Evolutionary conservation across 2,329 filamentous ascomycete species (phyloP).

Genomic region (Raffaelea arxii): DNA sequence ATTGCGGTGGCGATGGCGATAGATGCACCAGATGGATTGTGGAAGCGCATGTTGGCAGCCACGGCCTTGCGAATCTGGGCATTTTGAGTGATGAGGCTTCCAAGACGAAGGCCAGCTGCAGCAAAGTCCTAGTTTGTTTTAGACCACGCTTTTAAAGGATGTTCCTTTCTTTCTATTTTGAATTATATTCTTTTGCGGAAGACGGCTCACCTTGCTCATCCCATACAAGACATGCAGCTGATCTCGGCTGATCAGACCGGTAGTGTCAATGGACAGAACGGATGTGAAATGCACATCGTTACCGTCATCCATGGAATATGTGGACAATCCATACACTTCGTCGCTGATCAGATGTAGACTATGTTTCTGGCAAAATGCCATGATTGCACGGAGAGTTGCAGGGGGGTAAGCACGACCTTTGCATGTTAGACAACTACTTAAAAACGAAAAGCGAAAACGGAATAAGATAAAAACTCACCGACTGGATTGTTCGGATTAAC

Average conservation of each 20-base stretch:
- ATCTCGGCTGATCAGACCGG: slow-evolving; percentile 32
- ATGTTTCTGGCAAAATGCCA: slow-evolving; percentile 39
- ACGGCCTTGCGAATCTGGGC: slow-evolving; percentile 23
- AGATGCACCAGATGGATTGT: slow-evolving; percentile 34
- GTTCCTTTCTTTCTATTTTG: no score
- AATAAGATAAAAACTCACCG: no score
- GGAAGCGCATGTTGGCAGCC: slow-evolving; percentile 31
- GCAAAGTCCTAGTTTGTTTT: slow-evolving; percentile 47
- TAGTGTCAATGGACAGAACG: slow-evolving; percentile 32
- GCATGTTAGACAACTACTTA: no score
- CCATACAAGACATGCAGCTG: slow-evolving; percentile 40
- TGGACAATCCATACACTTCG: slow-evolving; percentile 47
- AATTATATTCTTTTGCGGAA: no score
- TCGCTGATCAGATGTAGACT: slow-evolving; percentile 45
- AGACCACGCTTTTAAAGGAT: no score
- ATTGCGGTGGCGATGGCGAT: slow-evolving; percentile 33
- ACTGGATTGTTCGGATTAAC: slow-evolving; percentile 45
- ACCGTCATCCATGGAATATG: slow-evolving; percentile 21
- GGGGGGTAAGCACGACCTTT: slow-evolving; percentile 2
- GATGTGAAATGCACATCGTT: slow-evolving; percentile 35
- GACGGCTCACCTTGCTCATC: slow-evolving; percentile 18
- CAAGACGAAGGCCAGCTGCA: slow-evolving; percentile 40
- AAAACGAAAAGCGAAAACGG: no score
- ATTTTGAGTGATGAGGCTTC: slow-evolving; percentile 33
- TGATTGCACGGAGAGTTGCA: slow-evolving; percentile 17